Base-by-base conservation (phyloP, 805 yeast species). In the Tetrapisispora taiwanensis region DNA sequence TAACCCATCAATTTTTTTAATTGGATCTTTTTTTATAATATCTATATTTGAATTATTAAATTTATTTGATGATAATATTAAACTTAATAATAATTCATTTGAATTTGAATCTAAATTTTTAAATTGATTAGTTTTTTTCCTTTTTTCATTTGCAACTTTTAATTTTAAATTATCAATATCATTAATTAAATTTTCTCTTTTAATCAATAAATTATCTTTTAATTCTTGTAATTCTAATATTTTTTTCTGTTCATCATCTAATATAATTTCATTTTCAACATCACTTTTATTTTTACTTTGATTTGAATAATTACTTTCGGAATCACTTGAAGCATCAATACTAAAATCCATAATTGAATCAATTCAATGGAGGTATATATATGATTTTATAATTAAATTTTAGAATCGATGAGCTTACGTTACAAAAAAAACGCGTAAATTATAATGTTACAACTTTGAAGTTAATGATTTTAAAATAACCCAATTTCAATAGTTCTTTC, bases 171-270 rank as follows among this genome's bases (percentile, higher is more conserved):
- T 12, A 3, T 52, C 51, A 20, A 58, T 45, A 20, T 57, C 56
- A 20, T 43, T 39, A 20, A 53, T 22, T 14, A 55, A 43, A 12
- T 37, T 33, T 30, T 51, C 48, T 33, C 63, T 52, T 35, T 45
- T 43, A 1, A 43, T 28, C 27, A 57, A 22, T 36, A 58, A 41
- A 2, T 33, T 18, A 8, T 54, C 61, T 30, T 51, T 51, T 43
- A 43, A 44, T 6, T 57, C 61, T 33, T 48, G 52, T 31, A 58
- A 41, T 26, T 46, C 33, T 18, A 57, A 27, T 19, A 39, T 28
- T 27, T 46, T 36, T 26, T 41, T 39, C 13, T 58, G 56, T 7
- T 51, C 49, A 22, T 48, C 47, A 31, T 47, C 41, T 31, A 57
- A 30, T 27, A 22, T 27, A 24, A 46, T 17, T 20, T 24, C 28